Base-by-base conservation (phyloP, 1,284 basidiomycete genomes). In the Microbotryum saponariae region DNA sequence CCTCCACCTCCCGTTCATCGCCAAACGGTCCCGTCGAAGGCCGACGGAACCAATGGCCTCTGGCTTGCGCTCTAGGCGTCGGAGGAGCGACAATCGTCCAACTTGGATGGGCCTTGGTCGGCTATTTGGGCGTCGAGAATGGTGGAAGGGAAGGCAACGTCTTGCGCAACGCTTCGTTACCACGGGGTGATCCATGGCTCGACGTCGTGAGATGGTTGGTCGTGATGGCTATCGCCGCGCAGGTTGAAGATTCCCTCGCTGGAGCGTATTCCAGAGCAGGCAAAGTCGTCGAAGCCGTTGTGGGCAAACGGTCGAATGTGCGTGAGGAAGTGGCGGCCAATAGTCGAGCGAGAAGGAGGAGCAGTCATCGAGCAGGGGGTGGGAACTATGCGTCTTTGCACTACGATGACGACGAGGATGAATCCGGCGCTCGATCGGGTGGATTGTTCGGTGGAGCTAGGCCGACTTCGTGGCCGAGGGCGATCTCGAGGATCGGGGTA, bases 61-160 rank as follows among this genome's bases (percentile, higher is more conserved):
- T 67, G 20, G 71, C 71, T 21, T 54, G 68, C 21, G 64, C 66
- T 27, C 47, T 72, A 20, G 69, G 72, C 0, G 61, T 70, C 27
- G 48, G 47, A 8, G 58, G 65, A 29, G 54, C 66, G 12, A 59
- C 59, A n/a, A 27, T 70, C 31, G 47, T 73, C 33, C 65, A 68
- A 50, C 52, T 73, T n/a, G 67, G 65, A 7, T 73, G 70, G 66
- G 72, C 69, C 6, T 64, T 73, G 29, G 68, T 73, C 31, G 72
- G 72, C 6, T 66, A 72, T 23, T 54, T 72, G 47, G 68, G 63
- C 9, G 51, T 74, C 48, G 55, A 57, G 1, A 31, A 47, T 14
- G 57, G 58, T 25, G 61, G 61, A 25, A 51, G 63, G 29, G 57
- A 53, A 20, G 66, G 67, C 33, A 71, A 73, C 59, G 52, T 73